Percentiles rank a stretch among this genome's conserved stretches.
Evolutionary conservation across 2,329 filamentous ascomycete species (phyloP).

Genomic region (Fusarium hainanense): DNA sequence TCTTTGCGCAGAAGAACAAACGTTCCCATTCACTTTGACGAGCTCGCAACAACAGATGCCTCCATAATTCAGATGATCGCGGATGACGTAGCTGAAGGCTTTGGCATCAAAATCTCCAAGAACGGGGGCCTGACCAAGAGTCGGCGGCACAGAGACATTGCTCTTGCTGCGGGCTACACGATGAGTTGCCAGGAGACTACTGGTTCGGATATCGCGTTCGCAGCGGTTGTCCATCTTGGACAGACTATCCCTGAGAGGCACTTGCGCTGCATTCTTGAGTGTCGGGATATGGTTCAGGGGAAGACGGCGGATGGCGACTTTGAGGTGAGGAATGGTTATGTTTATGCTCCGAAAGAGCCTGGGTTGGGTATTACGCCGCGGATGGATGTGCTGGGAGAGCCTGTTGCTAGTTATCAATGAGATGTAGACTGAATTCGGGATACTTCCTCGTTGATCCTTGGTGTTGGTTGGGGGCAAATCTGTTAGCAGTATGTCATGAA

Average conservation of each 20-base stretch:
- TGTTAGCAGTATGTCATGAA: not conserved
- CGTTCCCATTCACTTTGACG: slow-evolving; percentile 32
- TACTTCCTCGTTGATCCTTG: not conserved
- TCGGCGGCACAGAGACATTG: slow-evolving; percentile 33
- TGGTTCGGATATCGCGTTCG: slow-evolving; percentile 33
- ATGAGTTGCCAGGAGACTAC: slow-evolving; percentile 35
- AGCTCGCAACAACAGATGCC: slow-evolving; percentile 27
- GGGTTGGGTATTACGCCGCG: slow-evolving; percentile 26
- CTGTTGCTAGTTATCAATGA: slow-evolving; percentile 32
- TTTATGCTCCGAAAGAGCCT: slow-evolving; percentile 27
- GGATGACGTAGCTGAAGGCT: slow-evolving; percentile 33
- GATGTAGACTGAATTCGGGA: not conserved
- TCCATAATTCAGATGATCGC: slow-evolving; percentile 30
- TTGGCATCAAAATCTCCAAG: slow-evolving; percentile 38
- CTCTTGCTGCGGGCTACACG: slow-evolving; percentile 31
- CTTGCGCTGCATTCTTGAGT: slow-evolving; percentile 33
- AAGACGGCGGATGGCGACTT: slow-evolving; percentile 36
- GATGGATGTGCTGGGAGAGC: slow-evolving; percentile 31
- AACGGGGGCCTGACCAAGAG: slow-evolving; percentile 32
- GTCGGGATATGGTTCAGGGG: slow-evolving; percentile 24
- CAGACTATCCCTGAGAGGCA: slow-evolving; percentile 31
- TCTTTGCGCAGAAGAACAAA: slow-evolving; percentile 26
- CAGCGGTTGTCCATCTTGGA: slow-evolving; percentile 31
- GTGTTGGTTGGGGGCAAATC: not conserved
- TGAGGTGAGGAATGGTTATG: slow-evolving; percentile 19